phyloP scores from a whole-genome alignment of 1,284 basidiomycete species.

The Cryptococcus jaspeensis region DNA sequence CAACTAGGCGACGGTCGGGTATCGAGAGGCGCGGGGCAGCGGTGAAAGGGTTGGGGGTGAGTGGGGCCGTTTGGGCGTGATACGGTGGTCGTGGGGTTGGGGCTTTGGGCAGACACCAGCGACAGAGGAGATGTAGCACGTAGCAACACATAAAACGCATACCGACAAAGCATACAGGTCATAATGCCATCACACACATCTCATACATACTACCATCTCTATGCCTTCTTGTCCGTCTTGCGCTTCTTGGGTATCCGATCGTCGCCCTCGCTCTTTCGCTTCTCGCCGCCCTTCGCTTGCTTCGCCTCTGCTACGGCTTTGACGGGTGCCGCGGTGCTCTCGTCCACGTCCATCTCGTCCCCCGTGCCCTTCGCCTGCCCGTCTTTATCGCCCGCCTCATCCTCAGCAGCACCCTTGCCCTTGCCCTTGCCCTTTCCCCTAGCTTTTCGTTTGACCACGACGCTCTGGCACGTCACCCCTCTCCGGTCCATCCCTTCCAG shows the following conservation, averaged over 20 bases:
- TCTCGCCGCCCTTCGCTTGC: neutral
- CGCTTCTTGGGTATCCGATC: neutral
- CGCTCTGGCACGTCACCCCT: slow-evolving; percentile 35
- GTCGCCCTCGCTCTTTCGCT: neutral
- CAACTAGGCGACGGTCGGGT: slow-evolving; percentile 6
- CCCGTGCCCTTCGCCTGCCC: neutral
- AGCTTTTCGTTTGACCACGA: slow-evolving; percentile 47
- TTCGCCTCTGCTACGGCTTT: neutral
- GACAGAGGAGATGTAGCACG: too few relatives aligned
- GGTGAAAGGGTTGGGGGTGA: too few relatives aligned
- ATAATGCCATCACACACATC: neutral
- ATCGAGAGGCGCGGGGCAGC: neutral
- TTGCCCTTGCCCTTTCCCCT: slow-evolving; percentile 5
- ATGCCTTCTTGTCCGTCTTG: neutral
- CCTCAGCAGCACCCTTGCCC: neutral
- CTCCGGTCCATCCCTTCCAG: slow-evolving; percentile 46
- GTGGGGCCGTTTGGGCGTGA: neutral
- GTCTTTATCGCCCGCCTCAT: neutral
- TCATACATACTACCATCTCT: too few relatives aligned
- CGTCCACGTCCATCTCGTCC: neutral
- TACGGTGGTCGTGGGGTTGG: neutral
- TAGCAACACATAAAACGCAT: neutral
- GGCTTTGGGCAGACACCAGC: too few relatives aligned
- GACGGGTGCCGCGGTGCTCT: neutral
- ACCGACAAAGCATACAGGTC: neutral